A percentile compares a stretch with the other conserved stretches of the same genome.
phyloP scores from a whole-genome alignment of 169 alveolate genomes.

The Babesia gibsoni region DNA sequence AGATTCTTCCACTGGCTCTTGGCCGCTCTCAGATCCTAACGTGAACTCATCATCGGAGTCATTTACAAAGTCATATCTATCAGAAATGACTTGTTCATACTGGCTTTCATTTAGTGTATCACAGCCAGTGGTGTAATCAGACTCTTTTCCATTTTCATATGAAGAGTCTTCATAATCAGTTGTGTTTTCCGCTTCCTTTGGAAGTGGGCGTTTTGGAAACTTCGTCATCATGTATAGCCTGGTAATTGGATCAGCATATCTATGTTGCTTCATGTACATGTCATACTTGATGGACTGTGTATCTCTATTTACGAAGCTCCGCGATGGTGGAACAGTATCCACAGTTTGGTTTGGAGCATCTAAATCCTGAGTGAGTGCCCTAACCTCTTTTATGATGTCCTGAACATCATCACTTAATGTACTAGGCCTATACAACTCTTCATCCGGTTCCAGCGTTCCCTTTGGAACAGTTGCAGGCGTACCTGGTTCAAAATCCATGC shows the following conservation, averaged over 20 bases:
- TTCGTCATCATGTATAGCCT: slow-evolving; percentile 24
- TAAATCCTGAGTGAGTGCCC: not conserved
- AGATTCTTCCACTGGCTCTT: not conserved
- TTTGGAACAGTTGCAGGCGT: not conserved
- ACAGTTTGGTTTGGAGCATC: not conserved
- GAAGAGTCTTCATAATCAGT: not conserved
- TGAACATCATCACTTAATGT: not conserved
- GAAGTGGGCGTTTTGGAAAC: slow-evolving; percentile 11
- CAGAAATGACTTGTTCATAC: too few relatives aligned
- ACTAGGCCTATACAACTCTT: not conserved
- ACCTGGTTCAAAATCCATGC: not conserved
- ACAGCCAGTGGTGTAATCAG: too few relatives aligned
- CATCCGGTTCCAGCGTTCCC: slow-evolving; percentile 25
- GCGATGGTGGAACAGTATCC: not conserved
- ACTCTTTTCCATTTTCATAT: slow-evolving; percentile 18
- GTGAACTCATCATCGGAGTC: not conserved
- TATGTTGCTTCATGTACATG: not conserved
- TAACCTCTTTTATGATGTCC: slow-evolving; percentile 1
- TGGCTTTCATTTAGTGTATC: too few relatives aligned
- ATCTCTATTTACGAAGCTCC: not conserved
- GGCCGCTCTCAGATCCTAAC: too few relatives aligned
- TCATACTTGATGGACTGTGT: not conserved
- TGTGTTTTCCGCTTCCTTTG: slow-evolving; percentile 22
- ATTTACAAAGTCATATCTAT: too few relatives aligned
- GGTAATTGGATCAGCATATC: slow-evolving; percentile 12